Conservation (phyloP, 306 rosid species). For the Quercus alba region DNA sequence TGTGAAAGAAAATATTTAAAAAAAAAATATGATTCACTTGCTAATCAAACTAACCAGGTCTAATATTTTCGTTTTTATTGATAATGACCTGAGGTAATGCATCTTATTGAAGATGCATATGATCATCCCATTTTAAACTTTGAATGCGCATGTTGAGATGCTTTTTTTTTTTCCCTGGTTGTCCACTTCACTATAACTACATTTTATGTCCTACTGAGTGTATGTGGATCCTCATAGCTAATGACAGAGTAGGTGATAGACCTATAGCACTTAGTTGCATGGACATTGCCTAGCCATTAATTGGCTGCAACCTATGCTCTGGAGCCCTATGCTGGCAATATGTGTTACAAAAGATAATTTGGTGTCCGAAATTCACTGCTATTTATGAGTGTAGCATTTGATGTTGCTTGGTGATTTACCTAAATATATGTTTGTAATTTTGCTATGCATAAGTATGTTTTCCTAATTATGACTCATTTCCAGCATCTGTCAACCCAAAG, state of each 20-base stretch:
- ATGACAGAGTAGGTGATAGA: background rate
- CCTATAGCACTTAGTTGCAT: background rate
- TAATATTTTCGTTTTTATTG: too few relatives aligned
- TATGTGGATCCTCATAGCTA: background rate
- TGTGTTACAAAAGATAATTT: background rate
- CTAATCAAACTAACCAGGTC: background rate
- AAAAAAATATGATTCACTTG: background rate
- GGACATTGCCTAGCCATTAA: background rate
- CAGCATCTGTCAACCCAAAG: constrained; percentile 24
- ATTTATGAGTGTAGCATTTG: background rate
- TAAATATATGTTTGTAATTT: background rate
- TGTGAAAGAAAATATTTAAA: background rate
- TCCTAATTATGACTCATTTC: background rate
- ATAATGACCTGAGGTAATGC: background rate
- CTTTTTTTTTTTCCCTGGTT: background rate
- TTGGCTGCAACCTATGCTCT: background rate
- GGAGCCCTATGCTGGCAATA: background rate
- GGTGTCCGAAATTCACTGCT: background rate
- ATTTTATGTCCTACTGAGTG: background rate
- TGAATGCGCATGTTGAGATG: background rate
- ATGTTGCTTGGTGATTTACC: background rate
- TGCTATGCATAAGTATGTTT: background rate
- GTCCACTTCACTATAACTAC: background rate
- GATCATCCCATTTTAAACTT: background rate
- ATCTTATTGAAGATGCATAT: too few relatives aligned